Base-by-base conservation (phyloP, 345 rosid species). In the Euphorbia lathyris region DNA sequence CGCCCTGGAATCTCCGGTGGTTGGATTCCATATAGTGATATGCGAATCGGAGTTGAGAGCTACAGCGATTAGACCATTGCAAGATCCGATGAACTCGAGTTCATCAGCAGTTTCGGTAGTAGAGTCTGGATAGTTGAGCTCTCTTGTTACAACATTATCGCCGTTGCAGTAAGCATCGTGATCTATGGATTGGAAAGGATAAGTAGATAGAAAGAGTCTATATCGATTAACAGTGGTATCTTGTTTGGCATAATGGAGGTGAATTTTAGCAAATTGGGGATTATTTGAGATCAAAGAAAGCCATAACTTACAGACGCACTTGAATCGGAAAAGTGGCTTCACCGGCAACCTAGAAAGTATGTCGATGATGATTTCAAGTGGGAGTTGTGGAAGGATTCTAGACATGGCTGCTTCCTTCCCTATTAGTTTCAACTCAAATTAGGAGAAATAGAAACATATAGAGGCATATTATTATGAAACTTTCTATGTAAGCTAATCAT, bases 261-360 rank as follows among this genome's bases (percentile, higher is more conserved):
- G 65, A 13, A 62, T 17, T 13, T 40, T 36, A 13, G 66, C 27
- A 10, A 62, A 36, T 62, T 36, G 19, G 1, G 66, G 50, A 62
- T 62, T 38, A 38, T 9, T 19, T 11, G 66, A 62, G 27, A 62
- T 62, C 50, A 62, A 62, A 30, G 20, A 32, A 1, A 13, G 20
- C 63, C 63, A 59, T 30, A 42, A 30, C 19, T 59, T 59, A 42
- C 29, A 36, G 7, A 36, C 29, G 25, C 27, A 36, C 17, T 36
- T 62, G 22, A 36, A 20, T 20, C 45, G 50, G 3, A 38, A 13
- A 13, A 40, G 66, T 34, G 29, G 66, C 25, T 62, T 62, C 29
- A 62, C 66, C 12, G 66, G 48, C 12, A 62, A 22, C 26, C 66
- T 36, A 9, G 66, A 38, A 13, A 62, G 66, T 62, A 62, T 40